Percentiles rank a stretch among this genome's conserved stretches.
These are phyloP conservation scores for Lasiosphaeria hispida DNA, from an alignment of 495 filamentous ascomycete genomes.

Conservation along the genomic window DNA sequence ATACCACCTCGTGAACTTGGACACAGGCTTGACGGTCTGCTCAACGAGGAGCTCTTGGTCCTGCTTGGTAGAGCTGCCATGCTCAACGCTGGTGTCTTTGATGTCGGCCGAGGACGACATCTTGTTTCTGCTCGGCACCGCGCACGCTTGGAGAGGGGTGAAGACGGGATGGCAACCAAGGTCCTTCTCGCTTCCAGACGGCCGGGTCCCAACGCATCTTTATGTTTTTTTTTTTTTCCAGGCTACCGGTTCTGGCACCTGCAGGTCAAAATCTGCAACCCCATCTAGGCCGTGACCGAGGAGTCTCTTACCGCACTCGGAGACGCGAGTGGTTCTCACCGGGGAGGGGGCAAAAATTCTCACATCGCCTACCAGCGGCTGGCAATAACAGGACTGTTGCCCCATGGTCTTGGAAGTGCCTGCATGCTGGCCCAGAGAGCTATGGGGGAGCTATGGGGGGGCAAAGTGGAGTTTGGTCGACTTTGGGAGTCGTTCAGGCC, in stretches of 20 bases:
- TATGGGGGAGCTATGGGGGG: not conserved
- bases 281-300: no score
- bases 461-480: not conserved
- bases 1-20: slow-evolving; percentile 43
- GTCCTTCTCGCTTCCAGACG: not conserved
- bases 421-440: no score
- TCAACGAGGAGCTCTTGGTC: not conserved
- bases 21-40: slow-evolving; percentile 27
- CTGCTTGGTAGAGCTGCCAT: slow-evolving; percentile 4
- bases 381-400: not conserved
- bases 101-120: slow-evolving; percentile 24
- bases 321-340: no score
- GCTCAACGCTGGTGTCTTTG: slow-evolving; percentile 9
- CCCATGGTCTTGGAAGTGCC: not conserved
- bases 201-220: not conserved
- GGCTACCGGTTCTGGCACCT: not conserved
- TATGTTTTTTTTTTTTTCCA: not conserved
- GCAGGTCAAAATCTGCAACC: not conserved
- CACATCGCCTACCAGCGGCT: not conserved
- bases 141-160: not conserved
- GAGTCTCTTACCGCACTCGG: no score
- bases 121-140: not conserved
- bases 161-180: not conserved
- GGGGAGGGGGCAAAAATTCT: no score
- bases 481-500: not conserved